Percentiles rank a stretch among this genome's conserved stretches.
Conservation (phyloP, 768 basidiomycete species). For the Dacryopinax primogenitus region DNA sequence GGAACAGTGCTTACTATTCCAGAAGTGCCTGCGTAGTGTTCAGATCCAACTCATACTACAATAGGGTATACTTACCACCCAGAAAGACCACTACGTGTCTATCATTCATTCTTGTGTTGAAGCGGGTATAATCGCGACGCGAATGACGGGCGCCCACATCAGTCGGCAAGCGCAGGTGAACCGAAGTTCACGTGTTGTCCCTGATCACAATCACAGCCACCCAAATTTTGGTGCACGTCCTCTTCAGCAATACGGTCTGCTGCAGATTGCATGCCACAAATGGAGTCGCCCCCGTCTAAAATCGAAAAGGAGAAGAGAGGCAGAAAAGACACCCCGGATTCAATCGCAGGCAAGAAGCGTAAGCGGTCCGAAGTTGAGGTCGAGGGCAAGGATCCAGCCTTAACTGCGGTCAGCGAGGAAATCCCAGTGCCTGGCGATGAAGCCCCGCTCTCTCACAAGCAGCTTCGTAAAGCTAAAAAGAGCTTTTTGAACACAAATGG, state of each 20-base stretch:
- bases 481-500: slow-evolving; percentile 16
- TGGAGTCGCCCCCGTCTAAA: too few relatives aligned
- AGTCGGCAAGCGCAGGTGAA: neutral
- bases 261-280: too few relatives aligned
- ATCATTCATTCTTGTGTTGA: neutral
- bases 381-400: neutral
- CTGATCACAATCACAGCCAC: neutral
- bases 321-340: neutral
- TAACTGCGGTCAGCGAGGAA: neutral
- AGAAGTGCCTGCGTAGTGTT: neutral
- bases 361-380: neutral
- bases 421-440: slow-evolving; percentile 10
- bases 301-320: slow-evolving; percentile 27
- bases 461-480: slow-evolving; percentile 18
- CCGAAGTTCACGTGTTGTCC: neutral
- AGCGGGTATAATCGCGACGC: too few relatives aligned
- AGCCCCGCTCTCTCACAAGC: slow-evolving; percentile 20
- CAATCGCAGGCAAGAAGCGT: neutral
- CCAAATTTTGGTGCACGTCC: neutral
- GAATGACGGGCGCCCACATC: too few relatives aligned
- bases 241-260: too few relatives aligned
- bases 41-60: neutral
- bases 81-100: neutral
- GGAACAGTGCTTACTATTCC: neutral
- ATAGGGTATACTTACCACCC: neutral